Conservation (phyloP, 352 stramenopile genomes). For the Peronospora destructor region DNA sequence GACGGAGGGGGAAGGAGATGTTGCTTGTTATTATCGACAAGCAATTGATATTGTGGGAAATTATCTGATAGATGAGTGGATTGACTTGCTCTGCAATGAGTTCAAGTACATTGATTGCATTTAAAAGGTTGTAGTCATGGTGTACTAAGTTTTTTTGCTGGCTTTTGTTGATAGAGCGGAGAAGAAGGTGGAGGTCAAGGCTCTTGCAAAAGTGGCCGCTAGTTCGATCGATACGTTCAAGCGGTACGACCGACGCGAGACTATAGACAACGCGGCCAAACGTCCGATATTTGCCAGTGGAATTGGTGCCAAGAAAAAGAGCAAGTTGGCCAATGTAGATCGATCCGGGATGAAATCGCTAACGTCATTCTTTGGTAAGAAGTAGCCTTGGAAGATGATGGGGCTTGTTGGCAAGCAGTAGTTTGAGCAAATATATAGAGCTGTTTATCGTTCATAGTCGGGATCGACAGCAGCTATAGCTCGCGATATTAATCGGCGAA, state of each 20-base stretch:
- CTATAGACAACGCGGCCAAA: conserved; percentile 30
- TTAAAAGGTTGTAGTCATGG: neutral
- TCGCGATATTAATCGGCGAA: conserved; percentile 66
- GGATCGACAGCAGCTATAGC: conserved; percentile 3
- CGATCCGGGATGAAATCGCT: conserved; percentile 79
- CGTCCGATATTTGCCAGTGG: conserved; percentile 27
- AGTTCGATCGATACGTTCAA: conserved; percentile 31
- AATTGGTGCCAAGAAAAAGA: conserved; percentile 62
- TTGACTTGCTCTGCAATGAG: conserved; percentile 38
- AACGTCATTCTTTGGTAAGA: conserved; percentile 78
- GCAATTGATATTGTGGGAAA: conserved; percentile 55
- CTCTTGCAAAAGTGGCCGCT: neutral
- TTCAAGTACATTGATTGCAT: conserved; percentile 39
- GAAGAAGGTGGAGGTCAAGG: conserved; percentile 22
- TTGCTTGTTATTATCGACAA: conserved; percentile 29
- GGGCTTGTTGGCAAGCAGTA: too few relatives aligned
- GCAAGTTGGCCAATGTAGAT: conserved; percentile 71
- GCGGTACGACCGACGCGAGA: conserved; percentile 32
- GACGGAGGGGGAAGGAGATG: conserved; percentile 8
- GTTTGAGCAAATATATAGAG: conserved; percentile 18
- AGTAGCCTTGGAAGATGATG: conserved; percentile 28
- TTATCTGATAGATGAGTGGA: conserved; percentile 44
- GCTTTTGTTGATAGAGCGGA: conserved; percentile 19
- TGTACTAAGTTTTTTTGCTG: conserved; percentile 2
- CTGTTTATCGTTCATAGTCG: conserved; percentile 23